Conservation (phyloP, 305 asterid species). For the Withania somnifera region DNA sequence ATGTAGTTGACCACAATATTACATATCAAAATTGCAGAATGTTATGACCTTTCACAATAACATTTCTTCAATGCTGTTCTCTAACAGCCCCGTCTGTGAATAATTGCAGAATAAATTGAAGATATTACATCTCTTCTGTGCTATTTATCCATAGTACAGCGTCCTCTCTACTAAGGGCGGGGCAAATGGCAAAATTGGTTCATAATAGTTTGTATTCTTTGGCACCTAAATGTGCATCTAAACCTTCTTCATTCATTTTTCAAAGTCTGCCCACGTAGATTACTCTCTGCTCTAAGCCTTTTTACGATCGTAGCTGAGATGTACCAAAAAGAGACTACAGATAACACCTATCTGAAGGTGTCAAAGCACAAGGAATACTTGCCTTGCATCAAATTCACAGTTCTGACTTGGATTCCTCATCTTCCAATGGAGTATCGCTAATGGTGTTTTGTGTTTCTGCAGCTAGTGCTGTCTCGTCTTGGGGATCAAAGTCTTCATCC, state of each 20-base stretch:
- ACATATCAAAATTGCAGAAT: neutral
- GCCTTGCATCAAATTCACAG: constrained; percentile 26
- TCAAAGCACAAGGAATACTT: neutral
- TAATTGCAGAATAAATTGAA: neutral
- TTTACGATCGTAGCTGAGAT: neutral
- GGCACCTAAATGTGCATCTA: neutral
- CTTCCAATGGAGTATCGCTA: constrained; percentile 22
- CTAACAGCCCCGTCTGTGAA: neutral
- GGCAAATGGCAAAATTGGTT: neutral
- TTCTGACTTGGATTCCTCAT: constrained; percentile 67
- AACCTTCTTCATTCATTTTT: neutral
- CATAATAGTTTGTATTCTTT: neutral
- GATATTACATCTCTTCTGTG: neutral
- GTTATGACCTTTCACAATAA: neutral
- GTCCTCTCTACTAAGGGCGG: neutral
- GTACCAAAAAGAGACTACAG: neutral
- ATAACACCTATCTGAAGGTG: neutral
- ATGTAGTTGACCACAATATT: neutral
- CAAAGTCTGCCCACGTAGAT: neutral
- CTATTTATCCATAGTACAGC: neutral
- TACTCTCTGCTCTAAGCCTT: neutral
- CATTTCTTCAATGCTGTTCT: neutral
- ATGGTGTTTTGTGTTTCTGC: constrained; percentile 8
- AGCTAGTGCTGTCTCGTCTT: constrained; percentile 30
- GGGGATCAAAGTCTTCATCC: constrained; percentile 54